These are phyloP conservation scores for Beauveria varroae DNA, from an alignment of 2,329 filamentous ascomycete genomes.

Conservation along the genomic window DNA sequence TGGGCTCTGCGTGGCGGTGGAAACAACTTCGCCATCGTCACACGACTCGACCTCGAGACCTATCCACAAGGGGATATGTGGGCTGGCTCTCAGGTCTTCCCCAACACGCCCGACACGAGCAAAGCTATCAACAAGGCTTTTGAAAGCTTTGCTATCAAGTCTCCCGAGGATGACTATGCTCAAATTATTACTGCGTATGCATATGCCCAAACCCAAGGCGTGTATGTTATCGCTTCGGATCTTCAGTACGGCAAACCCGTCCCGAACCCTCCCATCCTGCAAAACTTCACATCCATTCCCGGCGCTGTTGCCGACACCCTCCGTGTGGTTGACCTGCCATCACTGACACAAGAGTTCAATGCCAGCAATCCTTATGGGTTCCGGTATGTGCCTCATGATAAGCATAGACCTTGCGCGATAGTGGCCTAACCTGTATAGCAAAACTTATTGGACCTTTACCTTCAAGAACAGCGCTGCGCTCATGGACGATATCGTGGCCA, in stretches of 20 bases:
- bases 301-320: conserved; percentile 16
- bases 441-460: conserved; percentile 19
- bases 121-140: conserved; percentile 17
- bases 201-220: conserved; percentile 14
- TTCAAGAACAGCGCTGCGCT: conserved; percentile 14
- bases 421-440: conserved; percentile 3
- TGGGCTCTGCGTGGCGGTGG: conserved; percentile 50
- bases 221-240: conserved; percentile 16
- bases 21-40: conserved; percentile 50
- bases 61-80: conserved; percentile 30
- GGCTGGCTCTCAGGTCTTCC: conserved; percentile 27
- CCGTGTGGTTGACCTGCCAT: conserved; percentile 14
- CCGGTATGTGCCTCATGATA: conserved; percentile 12
- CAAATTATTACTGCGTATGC: conserved; percentile 18
- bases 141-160: conserved; percentile 15
- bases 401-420: not conserved
- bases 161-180: conserved; percentile 16
- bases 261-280: conserved; percentile 14
- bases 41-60: conserved; percentile 37
- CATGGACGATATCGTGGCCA: conserved; percentile 18
- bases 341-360: conserved; percentile 17
- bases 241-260: conserved; percentile 16
- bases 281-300: conserved; percentile 16
- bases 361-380: conserved; percentile 18
- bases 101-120: conserved; percentile 19